These are phyloP conservation scores for Erysimum cheiri DNA, from an alignment of 441 rosid genomes.

Conservation along the genomic window DNA sequence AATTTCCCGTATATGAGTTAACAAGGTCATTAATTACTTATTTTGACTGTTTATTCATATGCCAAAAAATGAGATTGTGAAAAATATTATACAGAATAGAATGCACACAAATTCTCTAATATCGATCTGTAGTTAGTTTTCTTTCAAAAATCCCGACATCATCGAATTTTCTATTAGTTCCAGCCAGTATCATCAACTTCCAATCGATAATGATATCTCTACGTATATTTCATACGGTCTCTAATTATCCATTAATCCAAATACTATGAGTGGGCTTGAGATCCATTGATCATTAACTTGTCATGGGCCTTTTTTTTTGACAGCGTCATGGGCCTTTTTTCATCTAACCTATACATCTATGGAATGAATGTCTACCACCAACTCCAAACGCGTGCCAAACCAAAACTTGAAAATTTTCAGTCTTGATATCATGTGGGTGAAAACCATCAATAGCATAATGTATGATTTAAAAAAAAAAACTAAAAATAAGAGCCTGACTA, in stretches of 20 bases:
- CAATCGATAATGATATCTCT: background rate
- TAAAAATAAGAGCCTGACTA: background rate
- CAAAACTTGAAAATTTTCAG: too few species aligned
- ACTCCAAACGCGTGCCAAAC: too few species aligned
- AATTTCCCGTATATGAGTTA: background rate
- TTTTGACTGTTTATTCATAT: background rate
- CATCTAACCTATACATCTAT: too few species aligned
- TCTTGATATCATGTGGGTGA: too few species aligned
- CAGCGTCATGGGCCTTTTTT: too few species aligned
- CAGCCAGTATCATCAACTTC: background rate
- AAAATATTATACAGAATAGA: background rate
- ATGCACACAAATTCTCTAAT: background rate
- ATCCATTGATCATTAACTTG: background rate
- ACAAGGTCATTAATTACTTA: background rate
- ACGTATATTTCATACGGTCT: background rate
- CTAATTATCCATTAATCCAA: background rate
- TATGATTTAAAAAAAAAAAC: background rate
- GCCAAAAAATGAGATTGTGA: background rate
- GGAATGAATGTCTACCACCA: too few species aligned
- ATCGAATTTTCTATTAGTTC: background rate
- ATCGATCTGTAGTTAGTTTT: background rate
- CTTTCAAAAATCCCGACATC: background rate
- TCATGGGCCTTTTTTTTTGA: too few species aligned
- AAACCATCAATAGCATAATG: too few species aligned
- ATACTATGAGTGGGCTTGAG: conserved; percentile 8